Evolutionary conservation across 148 eudicot genomes (phyloP).

Genomic region (Heliamphora exappendiculata): DNA sequence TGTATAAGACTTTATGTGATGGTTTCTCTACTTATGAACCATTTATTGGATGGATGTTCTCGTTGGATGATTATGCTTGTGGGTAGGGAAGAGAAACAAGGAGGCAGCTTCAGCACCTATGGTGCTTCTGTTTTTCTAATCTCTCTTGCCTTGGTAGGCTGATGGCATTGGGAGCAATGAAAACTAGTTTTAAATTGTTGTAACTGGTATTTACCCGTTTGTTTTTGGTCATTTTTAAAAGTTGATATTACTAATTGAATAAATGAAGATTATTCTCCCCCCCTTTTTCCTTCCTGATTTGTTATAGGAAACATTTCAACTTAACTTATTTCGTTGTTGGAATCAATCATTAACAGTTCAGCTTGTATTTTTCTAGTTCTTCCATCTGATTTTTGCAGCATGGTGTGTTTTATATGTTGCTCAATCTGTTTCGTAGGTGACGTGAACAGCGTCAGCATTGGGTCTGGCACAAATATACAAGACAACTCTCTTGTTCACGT

Average conservation of each 20-base stretch:
- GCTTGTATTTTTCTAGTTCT: not conserved
- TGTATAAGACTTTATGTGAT: not conserved
- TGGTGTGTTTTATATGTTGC: not conserved
- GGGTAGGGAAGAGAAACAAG: not conserved
- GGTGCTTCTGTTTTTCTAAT: not conserved
- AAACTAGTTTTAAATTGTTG: not conserved
- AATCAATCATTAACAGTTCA: not conserved
- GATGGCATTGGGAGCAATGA: not conserved
- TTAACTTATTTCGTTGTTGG: not conserved
- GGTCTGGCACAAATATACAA: constrained; percentile 58
- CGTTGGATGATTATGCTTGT: too few species aligned
- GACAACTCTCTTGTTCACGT: constrained; percentile 63
- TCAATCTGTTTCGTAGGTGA: constrained; percentile 30
- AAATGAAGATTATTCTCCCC: not conserved
- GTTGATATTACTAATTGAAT: not conserved
- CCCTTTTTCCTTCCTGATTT: not conserved
- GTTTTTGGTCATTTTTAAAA: not conserved
- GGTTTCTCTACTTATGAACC: not conserved
- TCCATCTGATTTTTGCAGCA: not conserved
- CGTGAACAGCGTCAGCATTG: constrained; percentile 54
- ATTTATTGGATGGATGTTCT: constrained; percentile 6
- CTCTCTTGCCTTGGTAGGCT: not conserved
- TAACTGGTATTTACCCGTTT: not conserved
- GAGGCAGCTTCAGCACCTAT: not conserved
- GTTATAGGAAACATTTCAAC: not conserved